Percentiles rank a stretch among this genome's conserved stretches.
Evolutionary conservation across 352 stramenopile genomes (phyloP).

Genomic region (Phytophthora aleatoria): DNA sequence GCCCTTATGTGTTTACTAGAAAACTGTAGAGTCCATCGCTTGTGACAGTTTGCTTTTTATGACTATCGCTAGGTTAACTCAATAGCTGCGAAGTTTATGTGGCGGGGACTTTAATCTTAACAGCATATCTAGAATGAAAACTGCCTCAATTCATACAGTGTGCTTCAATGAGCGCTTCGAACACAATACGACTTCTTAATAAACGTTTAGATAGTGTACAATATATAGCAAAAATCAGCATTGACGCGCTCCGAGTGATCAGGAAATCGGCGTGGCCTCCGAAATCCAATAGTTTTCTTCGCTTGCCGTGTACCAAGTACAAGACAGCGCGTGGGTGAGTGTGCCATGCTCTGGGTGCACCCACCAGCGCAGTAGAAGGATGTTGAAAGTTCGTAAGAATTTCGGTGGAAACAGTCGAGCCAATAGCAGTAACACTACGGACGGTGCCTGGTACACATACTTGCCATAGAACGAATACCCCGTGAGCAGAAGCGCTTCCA

Average conservation of each 20-base stretch:
- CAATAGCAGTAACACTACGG: slow-evolving; percentile 30
- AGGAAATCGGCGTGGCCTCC: slow-evolving; percentile 30
- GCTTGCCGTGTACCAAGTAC: slow-evolving; percentile 36
- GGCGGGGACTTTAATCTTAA: too few relatives aligned
- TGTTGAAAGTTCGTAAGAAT: slow-evolving; percentile 37
- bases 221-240: too few relatives aligned
- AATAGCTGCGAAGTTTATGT: too few relatives aligned
- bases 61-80: too few relatives aligned
- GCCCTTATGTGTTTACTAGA: too few relatives aligned
- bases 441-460: slow-evolving; percentile 34
- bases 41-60: too few relatives aligned
- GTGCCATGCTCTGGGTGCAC: slow-evolving; percentile 24
- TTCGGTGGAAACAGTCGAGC: slow-evolving; percentile 30
- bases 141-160: too few relatives aligned
- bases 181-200: too few relatives aligned
- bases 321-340: slow-evolving; percentile 26
- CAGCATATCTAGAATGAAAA: too few relatives aligned
- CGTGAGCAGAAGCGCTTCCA: slow-evolving; percentile 33
- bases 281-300: slow-evolving; percentile 41
- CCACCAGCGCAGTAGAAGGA: slow-evolving; percentile 35
- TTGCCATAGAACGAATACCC: slow-evolving; percentile 37
- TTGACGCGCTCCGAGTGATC: neutral
- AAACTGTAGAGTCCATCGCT: too few relatives aligned
- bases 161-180: too few relatives aligned
- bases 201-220: too few relatives aligned